These are phyloP conservation scores for Salix purpurea DNA, from an alignment of 345 rosid species.

Conservation along the genomic window DNA sequence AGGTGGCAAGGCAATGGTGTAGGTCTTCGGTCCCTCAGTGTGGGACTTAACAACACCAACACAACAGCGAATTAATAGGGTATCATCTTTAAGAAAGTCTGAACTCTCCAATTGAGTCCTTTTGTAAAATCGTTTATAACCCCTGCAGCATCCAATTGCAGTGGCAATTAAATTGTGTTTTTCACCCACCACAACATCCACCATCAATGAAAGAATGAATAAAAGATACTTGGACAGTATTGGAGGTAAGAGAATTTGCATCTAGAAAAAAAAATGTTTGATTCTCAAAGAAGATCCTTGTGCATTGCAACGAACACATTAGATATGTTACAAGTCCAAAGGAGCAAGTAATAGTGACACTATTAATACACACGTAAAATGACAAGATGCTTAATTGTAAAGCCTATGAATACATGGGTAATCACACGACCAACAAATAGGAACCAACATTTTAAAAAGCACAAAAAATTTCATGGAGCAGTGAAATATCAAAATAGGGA, in stretches of 20 bases:
- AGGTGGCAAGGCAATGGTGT: slow-evolving; percentile 20
- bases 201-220: background rate
- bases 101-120: slow-evolving; percentile 20
- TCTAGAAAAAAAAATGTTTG: background rate
- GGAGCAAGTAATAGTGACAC: background rate
- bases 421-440: background rate
- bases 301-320: background rate
- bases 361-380: background rate
- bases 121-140: slow-evolving; percentile 20
- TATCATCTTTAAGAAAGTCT: slow-evolving; percentile 20
- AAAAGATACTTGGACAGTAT: background rate
- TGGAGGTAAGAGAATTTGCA: background rate
- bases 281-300: background rate
- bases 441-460: background rate
- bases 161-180: background rate
- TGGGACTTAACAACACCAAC: slow-evolving; percentile 29
- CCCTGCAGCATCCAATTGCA: slow-evolving; percentile 16
- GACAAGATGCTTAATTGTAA: background rate
- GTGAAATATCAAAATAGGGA: background rate
- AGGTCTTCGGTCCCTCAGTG: slow-evolving; percentile 30
- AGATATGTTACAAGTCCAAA: background rate
- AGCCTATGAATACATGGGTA: background rate
- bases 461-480: too few relatives aligned
- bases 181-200: background rate
- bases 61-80: slow-evolving; percentile 14